Conservation (phyloP, 805 yeast genomes). For the Nadsonia fulvescens region DNA sequence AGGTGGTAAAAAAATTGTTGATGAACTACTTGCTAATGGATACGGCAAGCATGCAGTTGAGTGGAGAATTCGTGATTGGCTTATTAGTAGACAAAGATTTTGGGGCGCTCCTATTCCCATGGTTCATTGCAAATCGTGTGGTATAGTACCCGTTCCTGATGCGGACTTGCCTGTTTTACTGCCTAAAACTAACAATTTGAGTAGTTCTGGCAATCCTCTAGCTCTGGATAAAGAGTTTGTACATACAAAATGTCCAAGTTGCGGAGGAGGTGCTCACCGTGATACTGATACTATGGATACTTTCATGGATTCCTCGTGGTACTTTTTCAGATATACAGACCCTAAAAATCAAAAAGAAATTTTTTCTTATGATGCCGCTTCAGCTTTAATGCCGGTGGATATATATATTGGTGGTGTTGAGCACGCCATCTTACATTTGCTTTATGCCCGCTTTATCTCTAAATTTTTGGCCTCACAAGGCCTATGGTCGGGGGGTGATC, state of each 20-base stretch:
- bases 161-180: conserved; percentile 65
- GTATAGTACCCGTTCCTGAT: conserved; percentile 85
- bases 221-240: conserved; percentile 50
- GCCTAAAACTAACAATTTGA: conserved; percentile 33
- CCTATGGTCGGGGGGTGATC: conserved; percentile 41
- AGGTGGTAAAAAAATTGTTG: conserved; percentile 33
- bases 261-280: conserved; percentile 50
- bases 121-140: conserved; percentile 71
- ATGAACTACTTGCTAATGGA: conserved; percentile 20
- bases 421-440: conserved; percentile 83
- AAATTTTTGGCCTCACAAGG: conserved; percentile 58
- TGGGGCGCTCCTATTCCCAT: conserved; percentile 99
- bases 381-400: conserved; percentile 60
- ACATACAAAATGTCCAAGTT: conserved; percentile 62
- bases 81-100: conserved; percentile 81
- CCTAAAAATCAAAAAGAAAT: conserved; percentile 36
- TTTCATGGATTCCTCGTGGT: conserved; percentile 96
- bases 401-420: conserved; percentile 90
- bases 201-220: conserved; percentile 41
- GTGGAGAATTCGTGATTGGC: conserved; percentile 76
- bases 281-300: conserved; percentile 99
- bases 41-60: conserved; percentile 34
- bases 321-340: conserved; percentile 71
- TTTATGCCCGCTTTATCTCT: conserved; percentile 72
- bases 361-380: conserved; percentile 33